Conservation (phyloP, 148 eudicot species). For the Chenopodium suecicum region DNA sequence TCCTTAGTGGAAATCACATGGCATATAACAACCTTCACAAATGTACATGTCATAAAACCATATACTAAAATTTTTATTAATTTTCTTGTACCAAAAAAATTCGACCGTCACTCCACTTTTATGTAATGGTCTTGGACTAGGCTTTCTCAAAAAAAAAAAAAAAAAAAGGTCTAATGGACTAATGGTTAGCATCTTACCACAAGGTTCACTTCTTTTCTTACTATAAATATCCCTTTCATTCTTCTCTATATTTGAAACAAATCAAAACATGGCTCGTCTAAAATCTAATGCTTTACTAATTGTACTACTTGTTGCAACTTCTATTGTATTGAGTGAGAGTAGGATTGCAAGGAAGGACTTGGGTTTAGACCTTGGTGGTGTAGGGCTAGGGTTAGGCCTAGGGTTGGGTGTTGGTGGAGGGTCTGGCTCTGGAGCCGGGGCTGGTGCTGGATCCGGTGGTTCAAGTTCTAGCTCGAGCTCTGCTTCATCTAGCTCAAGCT, state of each 20-base stretch:
- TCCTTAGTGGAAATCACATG: constrained; percentile 29
- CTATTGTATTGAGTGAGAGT: constrained; percentile 33
- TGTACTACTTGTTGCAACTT: constrained; percentile 26
- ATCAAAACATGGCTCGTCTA: constrained; percentile 26
- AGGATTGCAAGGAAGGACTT: constrained; percentile 67
- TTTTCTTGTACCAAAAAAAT: not conserved
- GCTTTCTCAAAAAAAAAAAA: too few relatives aligned
- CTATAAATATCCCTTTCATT: constrained; percentile 26
- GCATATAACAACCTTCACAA: constrained; percentile 5
- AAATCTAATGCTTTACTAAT: constrained; percentile 31
- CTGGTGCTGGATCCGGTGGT: constrained; percentile 36
- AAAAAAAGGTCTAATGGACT: not conserved
- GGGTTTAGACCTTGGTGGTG: constrained; percentile 68
- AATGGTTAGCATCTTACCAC: not conserved
- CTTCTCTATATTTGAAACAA: not conserved
- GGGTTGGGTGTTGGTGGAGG: constrained; percentile 40
- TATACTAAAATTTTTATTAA: not conserved
- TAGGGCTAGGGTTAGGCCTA: constrained; percentile 36
- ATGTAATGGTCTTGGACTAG: not conserved
- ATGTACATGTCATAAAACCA: constrained; percentile 17
- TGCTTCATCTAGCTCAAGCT: constrained; percentile 35
- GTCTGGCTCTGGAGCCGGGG: constrained; percentile 38
- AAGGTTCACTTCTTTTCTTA: not conserved
- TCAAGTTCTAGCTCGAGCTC: constrained; percentile 38
- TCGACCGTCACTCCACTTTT: not conserved